Evolutionary conservation across 495 filamentous ascomycete genomes (phyloP), one percentile per base, ranked within the genome.

Genomic region (Daldinia bambusicola): DNA sequence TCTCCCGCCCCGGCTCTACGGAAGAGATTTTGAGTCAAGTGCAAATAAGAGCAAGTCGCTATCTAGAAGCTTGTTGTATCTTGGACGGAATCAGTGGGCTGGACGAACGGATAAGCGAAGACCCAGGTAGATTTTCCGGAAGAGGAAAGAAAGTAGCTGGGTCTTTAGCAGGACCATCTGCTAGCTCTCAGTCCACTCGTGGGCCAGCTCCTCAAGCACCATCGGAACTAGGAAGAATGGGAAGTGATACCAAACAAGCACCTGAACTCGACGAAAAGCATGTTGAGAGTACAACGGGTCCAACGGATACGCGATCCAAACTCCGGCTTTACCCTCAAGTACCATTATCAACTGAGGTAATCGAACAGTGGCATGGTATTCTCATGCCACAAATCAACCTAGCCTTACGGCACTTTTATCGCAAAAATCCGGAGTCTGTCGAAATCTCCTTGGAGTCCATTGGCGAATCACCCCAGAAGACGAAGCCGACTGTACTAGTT

Each of bases 361-460:
- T 92, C 4, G 85, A 91, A 20, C 86, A 90, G 62, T 94, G 91
- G 89, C 90, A 93, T 65, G 87, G 83, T 30, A 84, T 86, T 2
- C 80, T 93, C 71, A 89, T 93, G 83, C 91, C 91, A 0, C 86
- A 89, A 66, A 82, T 94, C 70, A 90, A 92, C 72, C 82, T 77
- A 7, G 86, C 84, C 4, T 76, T 88, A 14, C 79, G 81, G 12
- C 85, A 76, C 74, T 94, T 84, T 77, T 93, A 77, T 82, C 88
- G 80, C 82, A 91, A 84, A 79, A 86, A 80, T 66, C 89, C 77
- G 1, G 91, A 94, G 74, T 93, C 91, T 2, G 91, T 91, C 22
- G 89, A 91, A 62, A 90, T 91, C 13, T 89, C 87, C 22, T 83
- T 93, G 13, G 90, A 92, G 76, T 91, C 91, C 75, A 88, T 92